phyloP scores from a whole-genome alignment of 371 early-diverging fungal genomes.

The Mucor circinelloides region DNA sequence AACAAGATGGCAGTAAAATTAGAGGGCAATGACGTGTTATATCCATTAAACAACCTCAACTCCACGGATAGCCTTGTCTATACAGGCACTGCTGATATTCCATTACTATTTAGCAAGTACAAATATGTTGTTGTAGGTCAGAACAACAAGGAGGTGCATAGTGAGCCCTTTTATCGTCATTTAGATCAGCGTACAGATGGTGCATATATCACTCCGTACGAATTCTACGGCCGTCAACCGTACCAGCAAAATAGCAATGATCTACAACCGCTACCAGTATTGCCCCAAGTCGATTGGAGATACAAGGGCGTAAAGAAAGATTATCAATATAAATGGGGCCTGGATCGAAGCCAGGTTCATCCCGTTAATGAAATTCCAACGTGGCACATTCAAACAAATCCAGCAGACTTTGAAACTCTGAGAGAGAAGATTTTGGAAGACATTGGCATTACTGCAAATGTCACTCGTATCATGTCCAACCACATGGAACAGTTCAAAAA shows the following conservation, averaged over 20 bases:
- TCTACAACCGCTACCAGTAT: not conserved
- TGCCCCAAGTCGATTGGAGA: not conserved
- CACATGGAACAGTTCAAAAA: conserved; percentile 7
- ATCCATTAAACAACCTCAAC: conserved; percentile 10
- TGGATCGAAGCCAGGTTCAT: conserved; percentile 12
- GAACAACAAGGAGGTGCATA: conserved; percentile 11
- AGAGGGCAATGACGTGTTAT: conserved; percentile 10
- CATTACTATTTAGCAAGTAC: conserved; percentile 12
- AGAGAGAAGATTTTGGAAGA: conserved; percentile 30
- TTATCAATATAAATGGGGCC: not conserved
- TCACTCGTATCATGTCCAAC: conserved; percentile 29
- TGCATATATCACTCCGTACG: conserved; percentile 8
- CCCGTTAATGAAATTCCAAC: conserved; percentile 33
- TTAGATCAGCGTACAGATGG: not conserved
- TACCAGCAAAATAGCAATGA: not conserved
- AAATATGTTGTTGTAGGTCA: conserved; percentile 25
- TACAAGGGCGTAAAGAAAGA: not conserved
- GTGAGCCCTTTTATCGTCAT: conserved; percentile 28
- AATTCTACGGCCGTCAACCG: conserved; percentile 23
- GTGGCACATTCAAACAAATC: conserved; percentile 25
- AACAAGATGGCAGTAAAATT: conserved; percentile 25
- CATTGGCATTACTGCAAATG: conserved; percentile 25
- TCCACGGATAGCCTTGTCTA: conserved; percentile 24
- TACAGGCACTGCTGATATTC: conserved; percentile 15
- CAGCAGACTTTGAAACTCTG: conserved; percentile 14